Evolutionary conservation across 352 stramenopile genomes (phyloP), one percentile per base, ranked within the genome.

Genomic region (Phytophthora melonis): DNA sequence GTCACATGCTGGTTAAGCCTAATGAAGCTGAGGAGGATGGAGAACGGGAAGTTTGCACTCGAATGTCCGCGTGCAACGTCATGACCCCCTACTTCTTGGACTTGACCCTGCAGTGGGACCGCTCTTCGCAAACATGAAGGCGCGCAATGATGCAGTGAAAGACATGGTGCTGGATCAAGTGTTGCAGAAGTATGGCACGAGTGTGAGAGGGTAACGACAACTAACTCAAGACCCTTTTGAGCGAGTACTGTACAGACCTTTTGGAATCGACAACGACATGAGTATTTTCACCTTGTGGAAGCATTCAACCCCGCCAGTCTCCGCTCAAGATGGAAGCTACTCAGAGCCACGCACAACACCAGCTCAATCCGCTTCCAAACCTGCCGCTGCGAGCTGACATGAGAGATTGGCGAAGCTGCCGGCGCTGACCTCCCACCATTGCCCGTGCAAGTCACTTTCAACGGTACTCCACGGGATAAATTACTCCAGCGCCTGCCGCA

Each of bases 51-150:
- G 32, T 41, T 13, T 80, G 57, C 45, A 66, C 79, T 34, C 67
- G 86, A n/a, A 66, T 91, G 61, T 77, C 85, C 41, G 80, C 70
- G 54, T 82, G 75, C 66, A 75, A 78, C 49, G 70, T 84, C 39
- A 79, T 77, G 63, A 86, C 77, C 7, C 79, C 79, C 25, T 73
- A 82, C 34, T 75, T 81, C 5, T 78, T 63, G 14, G 54, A 78
- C 58, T 36, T 67, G 10, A 59, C 25, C 16, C 49, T 74, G 58
- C 36, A 60, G n/a, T n/a, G n/a, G n/a, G n/a, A n/a, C n/a, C n/a
- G n/a, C n/a, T n/a, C n/a, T 70, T 68, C 6, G 57, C 63, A 11
- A 80, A 75, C 50, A 76, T 83, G 45, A 61, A 68, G n/a, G 57
- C 56, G 23, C 79, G 45, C 32, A 69, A 67, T 14, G 70, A 86